phyloP scores from a whole-genome alignment of 768 basidiomycete genomes.

The Boletus fagicola region DNA sequence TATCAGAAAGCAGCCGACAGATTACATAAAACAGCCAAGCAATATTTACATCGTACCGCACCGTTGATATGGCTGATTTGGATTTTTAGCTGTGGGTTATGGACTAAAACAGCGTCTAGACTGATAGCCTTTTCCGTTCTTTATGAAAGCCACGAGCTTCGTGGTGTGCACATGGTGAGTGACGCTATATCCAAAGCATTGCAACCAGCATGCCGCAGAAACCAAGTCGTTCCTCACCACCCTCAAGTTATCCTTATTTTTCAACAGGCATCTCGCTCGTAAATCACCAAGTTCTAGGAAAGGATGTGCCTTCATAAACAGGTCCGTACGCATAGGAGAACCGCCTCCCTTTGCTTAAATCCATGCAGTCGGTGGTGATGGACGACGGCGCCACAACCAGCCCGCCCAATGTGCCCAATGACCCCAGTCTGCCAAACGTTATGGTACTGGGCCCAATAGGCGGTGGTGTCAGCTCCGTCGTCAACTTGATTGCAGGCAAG shows the following conservation, averaged over 20 bases:
- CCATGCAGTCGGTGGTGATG: slow-evolving; percentile 3
- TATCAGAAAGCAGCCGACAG: too few relatives aligned
- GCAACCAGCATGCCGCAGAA: slow-evolving; percentile 6
- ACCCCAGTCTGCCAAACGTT: slow-evolving; percentile 18
- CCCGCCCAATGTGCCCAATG: neutral
- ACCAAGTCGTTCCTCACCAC: neutral
- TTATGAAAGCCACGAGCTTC: slow-evolving; percentile 9
- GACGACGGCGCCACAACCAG: neutral
- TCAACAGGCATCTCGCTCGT: too few relatives aligned
- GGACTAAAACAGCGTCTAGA: neutral
- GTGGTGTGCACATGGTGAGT: slow-evolving; percentile 14
- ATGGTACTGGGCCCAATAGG: slow-evolving; percentile 28
- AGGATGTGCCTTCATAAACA: slow-evolving; percentile 19
- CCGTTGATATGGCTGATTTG: neutral
- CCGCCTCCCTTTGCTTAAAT: slow-evolving; percentile 5
- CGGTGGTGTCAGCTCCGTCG: slow-evolving; percentile 29
- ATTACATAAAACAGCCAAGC: too few relatives aligned
- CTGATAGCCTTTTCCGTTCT: neutral
- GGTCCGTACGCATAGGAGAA: slow-evolving; percentile 12
- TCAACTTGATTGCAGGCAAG: slow-evolving; percentile 31
- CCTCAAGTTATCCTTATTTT: neutral
- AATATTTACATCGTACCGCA: neutral
- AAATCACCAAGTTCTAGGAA: neutral
- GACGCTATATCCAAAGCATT: neutral
- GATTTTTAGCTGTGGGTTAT: too few relatives aligned